Conservation (phyloP, 2,329 filamentous ascomycete species). For the Gaeumannomyces sp. region DNA sequence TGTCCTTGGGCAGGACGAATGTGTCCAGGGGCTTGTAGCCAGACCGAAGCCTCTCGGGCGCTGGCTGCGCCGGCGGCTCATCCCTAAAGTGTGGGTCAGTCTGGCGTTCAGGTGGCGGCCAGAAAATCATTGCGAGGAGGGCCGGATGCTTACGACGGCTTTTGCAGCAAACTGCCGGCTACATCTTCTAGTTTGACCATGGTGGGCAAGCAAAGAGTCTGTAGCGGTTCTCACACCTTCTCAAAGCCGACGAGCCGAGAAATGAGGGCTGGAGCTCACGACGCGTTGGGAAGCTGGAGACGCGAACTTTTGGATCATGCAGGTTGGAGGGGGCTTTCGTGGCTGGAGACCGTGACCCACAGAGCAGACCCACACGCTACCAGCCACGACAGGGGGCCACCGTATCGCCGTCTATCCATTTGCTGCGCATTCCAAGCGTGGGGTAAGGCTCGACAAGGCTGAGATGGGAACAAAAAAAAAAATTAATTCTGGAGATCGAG, state of each 20-base stretch:
- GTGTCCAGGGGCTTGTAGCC: conserved; percentile 69
- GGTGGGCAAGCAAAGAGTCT: conserved; percentile 13
- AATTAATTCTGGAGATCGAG: conserved; percentile 8
- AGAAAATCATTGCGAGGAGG: background rate
- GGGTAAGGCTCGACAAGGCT: conserved; percentile 16
- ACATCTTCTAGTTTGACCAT: conserved; percentile 42
- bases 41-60: conserved; percentile 39
- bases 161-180: conserved; percentile 37
- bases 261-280: background rate
- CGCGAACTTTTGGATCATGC: background rate
- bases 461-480: conserved; percentile 14
- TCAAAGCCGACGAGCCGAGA: background rate
- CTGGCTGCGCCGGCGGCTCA: background rate
- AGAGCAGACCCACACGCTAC: background rate
- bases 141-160: conserved; percentile 35
- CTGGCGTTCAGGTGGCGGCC: background rate
- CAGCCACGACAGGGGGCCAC: background rate
- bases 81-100: conserved; percentile 1
- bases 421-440: conserved; percentile 2
- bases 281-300: background rate
- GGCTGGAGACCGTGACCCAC: conserved; percentile 3
- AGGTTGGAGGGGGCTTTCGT: background rate
- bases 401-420: conserved; percentile 6
- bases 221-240: conserved; percentile 1
- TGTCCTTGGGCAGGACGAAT: conserved; percentile 64